Base-by-base conservation (phyloP, 1,284 basidiomycete species). In the Takashimella koratensis region DNA sequence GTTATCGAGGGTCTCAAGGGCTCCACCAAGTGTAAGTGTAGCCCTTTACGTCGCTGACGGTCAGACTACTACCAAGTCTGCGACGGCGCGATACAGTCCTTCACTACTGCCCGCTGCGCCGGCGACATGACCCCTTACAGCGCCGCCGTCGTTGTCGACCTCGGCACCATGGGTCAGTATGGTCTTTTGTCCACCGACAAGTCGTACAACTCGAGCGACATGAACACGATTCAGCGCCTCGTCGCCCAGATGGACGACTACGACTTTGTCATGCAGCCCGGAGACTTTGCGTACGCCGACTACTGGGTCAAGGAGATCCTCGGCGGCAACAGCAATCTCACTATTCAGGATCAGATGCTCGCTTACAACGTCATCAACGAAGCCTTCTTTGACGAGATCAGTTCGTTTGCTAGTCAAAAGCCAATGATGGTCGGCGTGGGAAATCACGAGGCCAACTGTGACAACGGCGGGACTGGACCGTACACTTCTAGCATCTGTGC, bases 191-290 rank as follows among this genome's bases (percentile, higher is more conserved):
- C 55, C 21, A 36, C 25, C 3, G 61, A 51, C 5, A 41, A 26
- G 23, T n/a, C 19, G 6, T n/a, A n/a, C 24, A 47, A 45, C 0
- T 21, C 55, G 13, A 49, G 51, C 36, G 61, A 65, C 46, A 59
- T 56, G 20, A 66, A 67, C 54, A 64, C 64, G 11, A 64, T 67
- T 22, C 60, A 64, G 51, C 45, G 42, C 1, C 27, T 65, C 6
- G 25, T 51, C 13, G 46, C 45, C 20, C 43, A 56, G 8, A 44
- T 48, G n/a, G 59, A 59, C 40, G 55, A 56, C 4, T 67, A 49
- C 46, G 62, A 64, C 11, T 59, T 58, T 10, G 25, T 63, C 11
- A 24, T 47, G 5, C 60, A 63, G 42, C 43, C 48, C 1, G 65
- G 65, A 12, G 65, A 67, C 47, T 41, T 39, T 10, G n/a, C 36